phyloP scores from a whole-genome alignment of 768 basidiomycete species.

The Suillus cothurnatus region DNA sequence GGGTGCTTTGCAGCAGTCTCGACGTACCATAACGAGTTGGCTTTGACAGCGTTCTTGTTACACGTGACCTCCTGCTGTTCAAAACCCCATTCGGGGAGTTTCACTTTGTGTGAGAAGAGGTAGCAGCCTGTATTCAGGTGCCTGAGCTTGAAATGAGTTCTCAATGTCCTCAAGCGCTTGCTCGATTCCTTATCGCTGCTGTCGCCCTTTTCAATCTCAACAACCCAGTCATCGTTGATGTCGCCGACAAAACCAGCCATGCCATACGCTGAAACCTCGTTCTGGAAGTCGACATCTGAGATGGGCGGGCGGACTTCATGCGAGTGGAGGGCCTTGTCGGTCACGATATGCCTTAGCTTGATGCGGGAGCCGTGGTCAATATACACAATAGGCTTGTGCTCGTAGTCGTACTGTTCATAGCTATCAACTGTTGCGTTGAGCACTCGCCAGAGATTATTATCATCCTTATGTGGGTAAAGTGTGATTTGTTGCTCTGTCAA shows the following conservation, averaged over 20 bases:
- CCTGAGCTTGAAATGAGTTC: constrained; percentile 80
- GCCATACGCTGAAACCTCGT: constrained; percentile 96
- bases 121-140: constrained; percentile 93
- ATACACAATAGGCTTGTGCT: constrained; percentile 55
- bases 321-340: constrained; percentile 88
- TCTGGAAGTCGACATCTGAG: constrained; percentile 98
- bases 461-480: constrained; percentile 95
- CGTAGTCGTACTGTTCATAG: constrained; percentile 50
- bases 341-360: constrained; percentile 78
- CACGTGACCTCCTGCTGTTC: constrained; percentile 99
- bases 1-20: constrained; percentile 79
- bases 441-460: constrained; percentile 93
- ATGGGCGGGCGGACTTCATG: constrained; percentile 95
- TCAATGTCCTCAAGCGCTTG: constrained; percentile 74
- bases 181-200: constrained; percentile 64
- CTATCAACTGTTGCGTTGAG: constrained; percentile 65
- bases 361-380: constrained; percentile 69
- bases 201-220: constrained; percentile 80
- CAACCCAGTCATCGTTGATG: constrained; percentile 89
- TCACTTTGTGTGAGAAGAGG: constrained; percentile 97
- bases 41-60: constrained; percentile 92
- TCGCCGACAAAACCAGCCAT: constrained; percentile 85
- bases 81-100: constrained; percentile 95
- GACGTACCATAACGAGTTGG: constrained; percentile 92
- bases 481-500: constrained; percentile 93